phyloP scores from a whole-genome alignment of 305 asterid species.

The Solanum hybrid region DNA sequence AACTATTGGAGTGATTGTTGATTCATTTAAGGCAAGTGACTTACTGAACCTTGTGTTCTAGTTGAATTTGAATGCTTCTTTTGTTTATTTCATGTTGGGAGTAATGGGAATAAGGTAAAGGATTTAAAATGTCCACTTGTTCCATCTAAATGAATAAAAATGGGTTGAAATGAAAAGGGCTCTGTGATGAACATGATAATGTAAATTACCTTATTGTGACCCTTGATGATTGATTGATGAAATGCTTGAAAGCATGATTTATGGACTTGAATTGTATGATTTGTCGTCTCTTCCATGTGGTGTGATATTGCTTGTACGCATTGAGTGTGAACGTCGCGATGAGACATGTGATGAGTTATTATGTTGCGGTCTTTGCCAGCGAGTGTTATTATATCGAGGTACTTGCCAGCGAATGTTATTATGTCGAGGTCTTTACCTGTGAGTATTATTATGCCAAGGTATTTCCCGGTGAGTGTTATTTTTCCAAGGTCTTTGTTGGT shows the following conservation, averaged over 20 bases:
- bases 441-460: too few species aligned
- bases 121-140: neutral
- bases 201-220: neutral
- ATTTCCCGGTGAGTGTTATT: too few species aligned
- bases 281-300: neutral
- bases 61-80: neutral
- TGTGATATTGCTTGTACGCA: neutral
- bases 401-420: too few species aligned
- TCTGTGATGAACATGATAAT: neutral
- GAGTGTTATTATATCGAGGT: neutral
- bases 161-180: neutral
- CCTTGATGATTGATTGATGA: neutral
- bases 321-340: neutral
- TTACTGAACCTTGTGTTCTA: neutral
- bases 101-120: neutral
- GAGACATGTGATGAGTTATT: neutral
- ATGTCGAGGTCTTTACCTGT: too few species aligned
- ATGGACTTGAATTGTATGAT: neutral
- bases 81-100: too few species aligned
- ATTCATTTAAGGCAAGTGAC: neutral
- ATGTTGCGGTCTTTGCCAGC: neutral
- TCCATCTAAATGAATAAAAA: neutral
- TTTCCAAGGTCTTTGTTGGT: too few species aligned
- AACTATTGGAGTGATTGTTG: neutral
- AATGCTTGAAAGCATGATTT: neutral